phyloP scores from a whole-genome alignment of 192 early-diverging fungal genomes.

The Mortierella antarctica region DNA sequence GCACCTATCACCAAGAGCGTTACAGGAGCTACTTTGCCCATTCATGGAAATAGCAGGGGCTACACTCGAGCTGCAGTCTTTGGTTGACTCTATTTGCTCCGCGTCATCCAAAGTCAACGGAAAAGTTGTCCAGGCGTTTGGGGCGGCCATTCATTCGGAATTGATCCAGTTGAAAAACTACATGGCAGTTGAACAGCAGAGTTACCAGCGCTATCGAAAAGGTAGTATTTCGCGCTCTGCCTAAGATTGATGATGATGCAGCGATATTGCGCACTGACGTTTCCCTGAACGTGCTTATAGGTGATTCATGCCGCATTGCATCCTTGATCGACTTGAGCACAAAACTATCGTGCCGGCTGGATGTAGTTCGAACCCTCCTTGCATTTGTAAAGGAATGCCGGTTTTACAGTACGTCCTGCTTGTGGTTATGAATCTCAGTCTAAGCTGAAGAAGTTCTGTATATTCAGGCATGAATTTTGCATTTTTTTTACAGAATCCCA shows the following conservation, averaged over 20 bases:
- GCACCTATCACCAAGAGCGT: conserved; percentile 23
- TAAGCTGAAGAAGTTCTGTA: not conserved
- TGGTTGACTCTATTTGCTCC: conserved; percentile 32
- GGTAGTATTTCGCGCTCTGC: conserved; percentile 1
- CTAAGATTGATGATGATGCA: not conserved
- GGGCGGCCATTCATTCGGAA: conserved; percentile 24
- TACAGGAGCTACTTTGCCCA: conserved; percentile 17
- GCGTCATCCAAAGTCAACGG: conserved; percentile 8
- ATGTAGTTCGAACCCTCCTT: not conserved
- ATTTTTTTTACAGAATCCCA: not conserved
- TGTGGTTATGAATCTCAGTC: not conserved
- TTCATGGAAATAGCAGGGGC: conserved; percentile 13
- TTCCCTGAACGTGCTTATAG: not conserved
- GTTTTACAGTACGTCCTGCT: conserved; percentile 23
- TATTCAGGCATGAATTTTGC: too few species aligned
- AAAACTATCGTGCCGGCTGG: not conserved
- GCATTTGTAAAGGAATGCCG: conserved; percentile 13
- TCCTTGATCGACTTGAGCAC: conserved; percentile 30
- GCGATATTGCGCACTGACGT: not conserved
- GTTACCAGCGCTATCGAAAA: conserved; percentile 17
- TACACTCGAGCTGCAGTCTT: conserved; percentile 2
- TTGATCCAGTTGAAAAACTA: conserved; percentile 4
- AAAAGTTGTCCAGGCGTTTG: conserved; percentile 37
- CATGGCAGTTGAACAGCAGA: conserved; percentile 14
- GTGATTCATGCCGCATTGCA: conserved; percentile 2